Conservation (phyloP, 305 asterid genomes). For the Petunia hybrid region DNA sequence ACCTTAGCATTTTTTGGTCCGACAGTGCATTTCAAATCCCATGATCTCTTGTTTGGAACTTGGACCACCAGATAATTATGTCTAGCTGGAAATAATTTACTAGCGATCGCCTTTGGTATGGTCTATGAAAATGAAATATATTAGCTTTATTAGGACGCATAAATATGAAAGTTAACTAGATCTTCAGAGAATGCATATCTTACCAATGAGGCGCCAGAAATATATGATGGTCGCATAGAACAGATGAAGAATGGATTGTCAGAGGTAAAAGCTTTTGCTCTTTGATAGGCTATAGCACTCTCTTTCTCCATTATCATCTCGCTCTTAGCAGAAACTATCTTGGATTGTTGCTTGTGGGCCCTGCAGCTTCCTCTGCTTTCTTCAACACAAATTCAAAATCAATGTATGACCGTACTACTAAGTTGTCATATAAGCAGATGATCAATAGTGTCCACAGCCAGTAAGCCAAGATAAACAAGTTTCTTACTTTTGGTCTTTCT, state of each 20-base stretch:
- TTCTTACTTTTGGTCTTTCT: not conserved
- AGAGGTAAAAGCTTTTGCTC: too few relatives aligned
- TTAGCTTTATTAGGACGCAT: not conserved
- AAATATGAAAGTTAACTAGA: too few relatives aligned
- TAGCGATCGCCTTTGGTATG: not conserved
- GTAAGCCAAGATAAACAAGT: too few relatives aligned
- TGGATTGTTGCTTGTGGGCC: too few relatives aligned
- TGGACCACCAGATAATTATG: not conserved
- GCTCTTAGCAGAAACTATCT: too few relatives aligned
- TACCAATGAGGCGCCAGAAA: constrained; percentile 30
- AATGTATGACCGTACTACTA: too few relatives aligned
- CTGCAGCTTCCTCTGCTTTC: not conserved
- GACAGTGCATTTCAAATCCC: constrained; percentile 11
- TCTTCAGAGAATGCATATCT: not conserved
- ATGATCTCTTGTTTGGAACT: not conserved
- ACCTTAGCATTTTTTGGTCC: not conserved
- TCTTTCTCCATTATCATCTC: too few relatives aligned
- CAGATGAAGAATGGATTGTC: too few relatives aligned
- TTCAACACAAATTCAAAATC: not conserved
- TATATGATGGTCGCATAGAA: too few relatives aligned
- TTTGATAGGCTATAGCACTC: too few relatives aligned
- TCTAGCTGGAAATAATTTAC: not conserved
- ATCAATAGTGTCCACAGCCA: too few relatives aligned
- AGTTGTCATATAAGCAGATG: too few relatives aligned
- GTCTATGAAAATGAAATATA: not conserved